phyloP scores from a whole-genome alignment of 306 rosid species.

The Pterocarpus santalinus region DNA sequence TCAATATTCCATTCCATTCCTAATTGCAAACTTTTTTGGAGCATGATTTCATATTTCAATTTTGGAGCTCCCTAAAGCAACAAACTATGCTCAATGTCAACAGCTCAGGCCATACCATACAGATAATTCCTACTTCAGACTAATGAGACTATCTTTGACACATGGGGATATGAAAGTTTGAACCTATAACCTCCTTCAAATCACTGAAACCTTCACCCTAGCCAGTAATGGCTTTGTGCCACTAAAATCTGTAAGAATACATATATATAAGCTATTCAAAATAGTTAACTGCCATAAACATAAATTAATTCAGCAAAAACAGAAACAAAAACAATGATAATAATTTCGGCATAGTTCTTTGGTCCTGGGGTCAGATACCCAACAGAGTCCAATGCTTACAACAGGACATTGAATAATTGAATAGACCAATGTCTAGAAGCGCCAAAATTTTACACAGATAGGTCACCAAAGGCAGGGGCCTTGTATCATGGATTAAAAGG shows the following conservation, averaged over 20 bases:
- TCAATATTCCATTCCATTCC: too few relatives aligned
- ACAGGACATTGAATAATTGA: conserved; percentile 24
- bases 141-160: neutral
- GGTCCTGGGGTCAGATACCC: neutral
- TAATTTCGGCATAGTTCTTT: neutral
- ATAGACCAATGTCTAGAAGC: conserved; percentile 12
- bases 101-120: conserved; percentile 1
- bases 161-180: neutral
- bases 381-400: conserved; percentile 19
- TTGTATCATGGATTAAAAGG: conserved; percentile 30
- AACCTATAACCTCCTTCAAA: conserved; percentile 2
- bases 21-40: neutral
- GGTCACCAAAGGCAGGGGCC: conserved; percentile 30
- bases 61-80: conserved; percentile 14
- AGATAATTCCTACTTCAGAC: conserved; percentile 21
- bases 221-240: neutral
- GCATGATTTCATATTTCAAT: conserved; percentile 10
- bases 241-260: neutral
- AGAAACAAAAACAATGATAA: neutral
- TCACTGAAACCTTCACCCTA: neutral
- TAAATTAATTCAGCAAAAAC: neutral
- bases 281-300: neutral
- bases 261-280: neutral
- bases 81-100: conserved; percentile 15
- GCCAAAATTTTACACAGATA: conserved; percentile 40